These are phyloP conservation scores for Candida koratica DNA, from an alignment of 805 yeast species.

Conservation along the genomic window DNA sequence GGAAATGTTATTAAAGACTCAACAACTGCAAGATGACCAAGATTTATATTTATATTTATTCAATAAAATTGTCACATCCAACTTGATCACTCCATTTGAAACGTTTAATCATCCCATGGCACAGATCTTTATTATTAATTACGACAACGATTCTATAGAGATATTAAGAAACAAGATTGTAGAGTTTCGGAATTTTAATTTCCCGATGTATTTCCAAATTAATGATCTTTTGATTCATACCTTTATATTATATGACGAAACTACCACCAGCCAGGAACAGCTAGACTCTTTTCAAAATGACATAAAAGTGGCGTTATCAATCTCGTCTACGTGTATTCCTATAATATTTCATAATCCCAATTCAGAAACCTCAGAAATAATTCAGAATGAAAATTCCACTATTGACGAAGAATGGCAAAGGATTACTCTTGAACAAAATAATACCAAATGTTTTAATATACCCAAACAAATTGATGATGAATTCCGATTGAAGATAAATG, in stretches of 20 bases:
- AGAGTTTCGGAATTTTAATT: constrained; percentile 43
- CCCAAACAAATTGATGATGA: constrained; percentile 39
- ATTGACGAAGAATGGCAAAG: constrained; percentile 50
- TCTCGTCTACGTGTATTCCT: constrained; percentile 20
- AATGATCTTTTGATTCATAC: constrained; percentile 53
- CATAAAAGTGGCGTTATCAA: constrained; percentile 24
- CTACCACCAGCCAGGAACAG: constrained; percentile 30
- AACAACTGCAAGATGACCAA: constrained; percentile 4
- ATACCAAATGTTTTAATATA: constrained; percentile 13
- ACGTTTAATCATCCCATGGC: constrained; percentile 83
- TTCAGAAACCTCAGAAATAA: constrained; percentile 9
- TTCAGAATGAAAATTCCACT: constrained; percentile 33
- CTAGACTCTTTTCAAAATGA: constrained; percentile 27
- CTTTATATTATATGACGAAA: constrained; percentile 28
- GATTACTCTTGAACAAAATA: constrained; percentile 19
- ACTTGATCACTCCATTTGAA: constrained; percentile 70
- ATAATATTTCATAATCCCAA: constrained; percentile 5
- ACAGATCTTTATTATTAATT: constrained; percentile 63
- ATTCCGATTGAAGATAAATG: constrained; percentile 39
- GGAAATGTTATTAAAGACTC: constrained; percentile 26
- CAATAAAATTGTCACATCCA: constrained; percentile 55
- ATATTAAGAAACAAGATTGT: constrained; percentile 57
- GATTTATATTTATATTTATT: constrained; percentile 55
- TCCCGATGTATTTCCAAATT: constrained; percentile 63
- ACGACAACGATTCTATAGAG: constrained; percentile 46